phyloP scores from a whole-genome alignment of 1,284 basidiomycete species.

The Ceratobasidium sp. region DNA sequence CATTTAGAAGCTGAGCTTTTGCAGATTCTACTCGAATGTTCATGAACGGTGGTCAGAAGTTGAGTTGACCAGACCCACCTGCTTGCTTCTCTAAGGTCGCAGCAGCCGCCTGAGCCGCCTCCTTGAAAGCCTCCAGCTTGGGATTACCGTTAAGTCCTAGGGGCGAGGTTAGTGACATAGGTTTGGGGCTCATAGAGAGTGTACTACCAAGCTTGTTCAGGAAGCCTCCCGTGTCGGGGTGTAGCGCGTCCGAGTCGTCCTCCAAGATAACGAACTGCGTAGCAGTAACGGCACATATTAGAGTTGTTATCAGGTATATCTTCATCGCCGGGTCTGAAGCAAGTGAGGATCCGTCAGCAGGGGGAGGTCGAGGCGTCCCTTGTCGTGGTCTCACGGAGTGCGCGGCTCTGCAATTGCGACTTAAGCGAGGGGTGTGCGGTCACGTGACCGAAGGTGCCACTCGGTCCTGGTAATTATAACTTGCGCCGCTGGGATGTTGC shows the following conservation, averaged over 20 bases:
- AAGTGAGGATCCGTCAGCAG: background rate
- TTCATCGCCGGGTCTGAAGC: background rate
- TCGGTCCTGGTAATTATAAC: too few relatives aligned
- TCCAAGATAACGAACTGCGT: background rate
- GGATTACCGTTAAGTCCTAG: background rate
- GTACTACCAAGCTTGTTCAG: conserved; percentile 14
- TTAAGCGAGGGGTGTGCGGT: background rate
- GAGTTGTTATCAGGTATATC: background rate
- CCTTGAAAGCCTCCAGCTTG: conserved; percentile 19
- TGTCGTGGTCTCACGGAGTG: background rate
- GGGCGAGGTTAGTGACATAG: background rate
- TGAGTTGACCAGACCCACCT: background rate
- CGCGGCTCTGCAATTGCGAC: background rate
- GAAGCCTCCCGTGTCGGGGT: background rate
- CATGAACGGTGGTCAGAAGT: background rate
- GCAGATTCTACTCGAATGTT: background rate
- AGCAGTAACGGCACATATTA: background rate
- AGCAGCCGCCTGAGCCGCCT: conserved; percentile 8
- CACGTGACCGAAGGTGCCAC: background rate
- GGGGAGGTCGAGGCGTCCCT: background rate
- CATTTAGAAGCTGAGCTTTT: conserved; percentile 3
- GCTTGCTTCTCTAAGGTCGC: conserved; percentile 12
- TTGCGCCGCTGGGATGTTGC: too few relatives aligned
- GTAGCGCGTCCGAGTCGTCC: background rate
- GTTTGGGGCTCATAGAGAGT: background rate